Evolutionary conservation across 2,329 filamentous ascomycete genomes (phyloP).

Genomic region (Fusarium subtropicale): DNA sequence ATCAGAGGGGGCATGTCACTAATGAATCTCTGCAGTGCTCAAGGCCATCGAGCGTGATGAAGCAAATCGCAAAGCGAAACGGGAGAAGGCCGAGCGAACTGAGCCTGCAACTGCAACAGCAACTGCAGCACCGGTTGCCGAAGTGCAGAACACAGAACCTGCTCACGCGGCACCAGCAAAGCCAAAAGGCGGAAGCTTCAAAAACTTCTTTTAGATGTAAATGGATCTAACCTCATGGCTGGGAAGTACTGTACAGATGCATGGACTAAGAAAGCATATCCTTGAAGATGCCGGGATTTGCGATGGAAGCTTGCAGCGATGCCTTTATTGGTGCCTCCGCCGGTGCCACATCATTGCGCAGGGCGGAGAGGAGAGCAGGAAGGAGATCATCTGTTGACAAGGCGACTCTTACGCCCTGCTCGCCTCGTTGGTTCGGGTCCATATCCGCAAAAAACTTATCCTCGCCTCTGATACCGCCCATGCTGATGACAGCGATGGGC

Average conservation of each 20-base stretch:
- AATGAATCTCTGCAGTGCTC: slow-evolving; percentile 63
- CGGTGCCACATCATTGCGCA: slow-evolving; percentile 52
- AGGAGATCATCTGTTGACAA: slow-evolving; percentile 68
- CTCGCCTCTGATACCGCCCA: slow-evolving; percentile 85
- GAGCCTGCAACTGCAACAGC: slow-evolving; percentile 33
- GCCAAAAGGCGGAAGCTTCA: slow-evolving; percentile 51
- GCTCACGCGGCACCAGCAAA: slow-evolving; percentile 44
- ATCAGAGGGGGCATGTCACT: slow-evolving; percentile 13
- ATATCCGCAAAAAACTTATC: slow-evolving; percentile 74
- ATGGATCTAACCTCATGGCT: slow-evolving; percentile 25
- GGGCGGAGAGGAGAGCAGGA: slow-evolving; percentile 65
- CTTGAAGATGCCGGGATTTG: slow-evolving; percentile 60
- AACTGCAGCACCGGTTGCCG: slow-evolving; percentile 19
- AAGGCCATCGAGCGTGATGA: slow-evolving; percentile 75
- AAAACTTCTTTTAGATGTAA: slow-evolving; percentile 62
- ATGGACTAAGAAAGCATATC: slow-evolving; percentile 67
- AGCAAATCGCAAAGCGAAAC: slow-evolving; percentile 59
- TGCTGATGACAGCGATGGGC: slow-evolving; percentile 87
- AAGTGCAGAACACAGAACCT: slow-evolving; percentile 23
- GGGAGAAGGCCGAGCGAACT: slow-evolving; percentile 53
- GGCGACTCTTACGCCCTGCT: slow-evolving; percentile 67
- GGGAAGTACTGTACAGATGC: slow-evolving; percentile 38
- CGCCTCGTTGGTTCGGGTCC: slow-evolving; percentile 62
- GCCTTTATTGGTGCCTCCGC: slow-evolving; percentile 16
- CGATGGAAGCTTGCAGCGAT: slow-evolving; percentile 25